These are phyloP conservation scores for Saturnispora serradocipensis DNA, from an alignment of 805 yeast species.

Conservation along the genomic window DNA sequence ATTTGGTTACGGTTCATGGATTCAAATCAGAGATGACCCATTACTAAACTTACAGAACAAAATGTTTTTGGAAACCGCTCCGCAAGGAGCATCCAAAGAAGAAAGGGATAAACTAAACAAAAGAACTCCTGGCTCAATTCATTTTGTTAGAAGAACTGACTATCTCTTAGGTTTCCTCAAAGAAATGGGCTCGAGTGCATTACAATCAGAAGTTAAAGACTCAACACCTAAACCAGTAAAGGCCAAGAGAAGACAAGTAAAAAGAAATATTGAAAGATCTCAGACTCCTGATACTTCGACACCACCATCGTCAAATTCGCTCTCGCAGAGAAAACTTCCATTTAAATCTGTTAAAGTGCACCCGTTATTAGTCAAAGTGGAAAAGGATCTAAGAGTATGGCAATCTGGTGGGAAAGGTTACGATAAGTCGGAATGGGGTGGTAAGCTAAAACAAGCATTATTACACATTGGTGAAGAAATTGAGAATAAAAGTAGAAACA, in stretches of 20 bases:
- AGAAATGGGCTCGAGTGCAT: conserved; percentile 28
- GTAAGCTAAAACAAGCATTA: conserved; percentile 22
- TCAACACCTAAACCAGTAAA: conserved; percentile 14
- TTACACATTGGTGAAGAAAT: conserved; percentile 25
- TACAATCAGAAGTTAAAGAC: conserved; percentile 3
- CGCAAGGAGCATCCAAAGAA: conserved; percentile 28
- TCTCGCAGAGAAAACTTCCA: conserved; percentile 7
- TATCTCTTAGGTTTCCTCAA: conserved; percentile 64
- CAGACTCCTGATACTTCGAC: conserved; percentile 16
- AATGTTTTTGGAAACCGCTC: conserved; percentile 51
- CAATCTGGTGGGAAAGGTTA: conserved; percentile 26
- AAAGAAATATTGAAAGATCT: conserved; percentile 18
- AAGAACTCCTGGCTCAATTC: conserved; percentile 86
- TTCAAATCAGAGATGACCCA: conserved; percentile 91
- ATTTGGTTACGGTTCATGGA: conserved; percentile 96
- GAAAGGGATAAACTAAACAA: conserved; percentile 35
- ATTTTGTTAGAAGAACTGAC: conserved; percentile 84
- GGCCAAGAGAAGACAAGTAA: conserved; percentile 14
- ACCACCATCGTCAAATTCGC: conserved; percentile 3
- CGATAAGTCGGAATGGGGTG: conserved; percentile 26
- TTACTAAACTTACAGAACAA: conserved; percentile 77
- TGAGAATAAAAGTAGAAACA: conserved; percentile 18
- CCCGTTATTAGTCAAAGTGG: conserved; percentile 23
- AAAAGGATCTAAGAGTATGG: conserved; percentile 24
- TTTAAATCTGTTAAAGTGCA: conserved; percentile 10